phyloP scores from a whole-genome alignment of 345 rosid species.

The Noccaea caerulescens region DNA sequence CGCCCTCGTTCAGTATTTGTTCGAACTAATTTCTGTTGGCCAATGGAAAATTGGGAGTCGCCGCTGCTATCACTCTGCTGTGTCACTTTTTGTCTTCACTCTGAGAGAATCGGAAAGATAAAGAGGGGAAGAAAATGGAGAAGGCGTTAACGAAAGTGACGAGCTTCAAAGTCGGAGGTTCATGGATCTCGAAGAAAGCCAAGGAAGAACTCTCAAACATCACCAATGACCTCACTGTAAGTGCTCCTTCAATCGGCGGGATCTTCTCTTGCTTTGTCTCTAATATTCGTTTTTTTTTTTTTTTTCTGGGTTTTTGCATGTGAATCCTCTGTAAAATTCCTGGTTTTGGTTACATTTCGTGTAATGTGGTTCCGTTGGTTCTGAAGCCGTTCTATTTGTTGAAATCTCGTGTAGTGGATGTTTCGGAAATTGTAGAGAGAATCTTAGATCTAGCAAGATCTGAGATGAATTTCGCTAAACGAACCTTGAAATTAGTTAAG shows the following conservation, averaged over 20 bases:
- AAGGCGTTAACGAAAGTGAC: constrained; percentile 83
- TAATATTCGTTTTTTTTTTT: not conserved
- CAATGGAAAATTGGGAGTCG: constrained; percentile 25
- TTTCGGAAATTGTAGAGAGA: constrained; percentile 25
- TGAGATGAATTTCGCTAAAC: not conserved
- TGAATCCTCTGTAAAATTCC: not conserved
- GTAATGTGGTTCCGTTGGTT: constrained; percentile 44
- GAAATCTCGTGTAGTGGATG: constrained; percentile 15
- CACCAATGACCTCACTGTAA: constrained; percentile 77
- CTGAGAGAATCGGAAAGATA: constrained; percentile 14
- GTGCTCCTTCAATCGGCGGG: not conserved
- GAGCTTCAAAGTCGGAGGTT: constrained; percentile 81
- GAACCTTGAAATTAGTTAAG: constrained; percentile 25
- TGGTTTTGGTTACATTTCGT: constrained; percentile 23
- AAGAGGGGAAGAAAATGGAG: constrained; percentile 60
- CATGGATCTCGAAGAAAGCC: constrained; percentile 95
- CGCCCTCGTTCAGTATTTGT: constrained; percentile 10
- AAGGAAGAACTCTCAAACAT: constrained; percentile 87
- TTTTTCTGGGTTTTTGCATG: constrained; percentile 16
- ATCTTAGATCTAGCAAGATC: constrained; percentile 42
- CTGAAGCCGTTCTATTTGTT: constrained; percentile 3
- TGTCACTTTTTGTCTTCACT: constrained; percentile 33
- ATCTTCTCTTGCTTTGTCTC: constrained; percentile 7
- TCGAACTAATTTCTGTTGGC: not conserved
- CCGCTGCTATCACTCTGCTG: constrained; percentile 42